Evolutionary conservation across 768 basidiomycete species (phyloP), one percentile per base, ranked within the genome.

Genomic region (Lentinula aciculospora): DNA sequence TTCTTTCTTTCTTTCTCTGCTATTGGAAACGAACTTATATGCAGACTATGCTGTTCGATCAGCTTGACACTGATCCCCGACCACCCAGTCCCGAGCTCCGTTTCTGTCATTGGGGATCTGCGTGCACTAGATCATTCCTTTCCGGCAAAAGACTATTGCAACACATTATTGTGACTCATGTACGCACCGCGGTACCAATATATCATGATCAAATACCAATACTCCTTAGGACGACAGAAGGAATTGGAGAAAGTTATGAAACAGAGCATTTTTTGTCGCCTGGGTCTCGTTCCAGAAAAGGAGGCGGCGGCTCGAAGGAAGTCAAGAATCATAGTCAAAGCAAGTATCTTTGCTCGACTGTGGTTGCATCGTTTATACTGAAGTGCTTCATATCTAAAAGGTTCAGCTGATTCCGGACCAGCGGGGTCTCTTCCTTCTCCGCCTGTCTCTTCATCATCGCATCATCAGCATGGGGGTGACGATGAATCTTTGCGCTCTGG

Each of bases 101-200:
- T 59, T 62, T 70, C 12, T 85, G 83, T 67, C 71, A 69, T 55
- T 84, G 83, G 84, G 72, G 71, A 4, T 53, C 39, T 27, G 81
- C 80, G 78, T 86, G 84, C 53, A 70, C 78, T 2, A 66, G 66
- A 9, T 69, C 69, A 2, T 84, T 78, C 56, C 45, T 64, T 9
- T 71, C 63, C 27, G 66, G 70, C n/a, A 60, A 65, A 2, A 73
- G 73, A 15, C 74, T 84, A 27, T 64, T 69, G 2, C 61, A 69
- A 6, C 84, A 86, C 63, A 75, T 84, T 42, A 64, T 73, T 13
- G 64, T 69, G 27, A 74, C 79, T 10, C 84, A 86, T 64, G 72
- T 81, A 42, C 72, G 67, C 51, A 69, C 68, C 27, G 71, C 75
- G 36, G 64, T 73, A 40, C 77, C 81, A n/a, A 71, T 81, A 58